These are phyloP conservation scores for Dactylis glomerata DNA, from an alignment of 176 grass and related monocot species.

Conservation along the genomic window DNA sequence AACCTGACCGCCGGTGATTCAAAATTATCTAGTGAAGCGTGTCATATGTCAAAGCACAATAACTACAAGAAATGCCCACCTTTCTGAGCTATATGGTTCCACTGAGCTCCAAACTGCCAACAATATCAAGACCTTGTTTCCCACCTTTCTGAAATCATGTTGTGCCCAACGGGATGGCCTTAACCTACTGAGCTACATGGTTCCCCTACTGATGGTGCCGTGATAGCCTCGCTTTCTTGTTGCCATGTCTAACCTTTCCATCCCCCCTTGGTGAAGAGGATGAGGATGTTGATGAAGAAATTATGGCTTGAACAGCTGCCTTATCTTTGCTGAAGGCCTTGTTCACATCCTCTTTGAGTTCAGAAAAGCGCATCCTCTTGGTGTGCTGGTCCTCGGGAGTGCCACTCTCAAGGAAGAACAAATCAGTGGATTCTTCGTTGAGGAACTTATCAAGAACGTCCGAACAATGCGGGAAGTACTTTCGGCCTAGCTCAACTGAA, in stretches of 20 bases:
- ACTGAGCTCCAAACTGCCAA: background rate
- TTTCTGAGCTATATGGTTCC: background rate
- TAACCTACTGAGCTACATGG: background rate
- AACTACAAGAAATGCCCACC: conserved; percentile 4
- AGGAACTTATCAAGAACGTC: conserved; percentile 86
- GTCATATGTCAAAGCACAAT: conserved; percentile 12
- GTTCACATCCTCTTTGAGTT: conserved; percentile 79
- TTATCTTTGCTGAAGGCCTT: conserved; percentile 94
- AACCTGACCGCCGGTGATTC: background rate
- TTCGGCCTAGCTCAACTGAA: conserved; percentile 78
- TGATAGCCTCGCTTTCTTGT: conserved; percentile 12
- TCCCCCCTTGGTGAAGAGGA: conserved; percentile 33
- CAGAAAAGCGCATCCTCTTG: conserved; percentile 71
- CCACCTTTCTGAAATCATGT: background rate
- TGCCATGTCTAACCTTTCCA: conserved; percentile 12
- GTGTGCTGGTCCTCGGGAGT: conserved; percentile 59
- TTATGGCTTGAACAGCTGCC: conserved; percentile 37
- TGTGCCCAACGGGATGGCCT: background rate
- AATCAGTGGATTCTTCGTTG: conserved; percentile 63
- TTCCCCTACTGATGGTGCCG: background rate
- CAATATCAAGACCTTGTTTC: background rate
- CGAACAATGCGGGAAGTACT: conserved; percentile 85
- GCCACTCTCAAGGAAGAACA: conserved; percentile 70
- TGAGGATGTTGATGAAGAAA: conserved; percentile 42
- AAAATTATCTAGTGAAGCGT: conserved; percentile 12